Evolutionary conservation across 2,329 filamentous ascomycete genomes (phyloP).

Genomic region (Fusarium lateritium): DNA sequence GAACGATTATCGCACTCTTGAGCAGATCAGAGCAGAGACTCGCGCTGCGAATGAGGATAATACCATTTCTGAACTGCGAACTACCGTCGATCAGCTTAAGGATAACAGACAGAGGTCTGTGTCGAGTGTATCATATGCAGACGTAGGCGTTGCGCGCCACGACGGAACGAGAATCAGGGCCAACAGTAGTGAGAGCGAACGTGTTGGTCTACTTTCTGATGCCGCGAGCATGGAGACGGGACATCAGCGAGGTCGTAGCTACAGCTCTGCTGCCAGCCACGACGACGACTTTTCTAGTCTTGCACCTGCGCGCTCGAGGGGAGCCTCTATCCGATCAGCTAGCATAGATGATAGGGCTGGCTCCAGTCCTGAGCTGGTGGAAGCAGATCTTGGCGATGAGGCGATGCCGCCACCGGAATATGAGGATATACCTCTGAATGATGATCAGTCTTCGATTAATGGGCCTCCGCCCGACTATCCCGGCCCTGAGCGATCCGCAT

Average conservation of each 20-base stretch:
- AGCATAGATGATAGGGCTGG: constrained; percentile 58
- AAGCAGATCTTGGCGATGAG: constrained; percentile 64
- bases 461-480: constrained; percentile 69
- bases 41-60: constrained; percentile 64
- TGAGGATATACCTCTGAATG: constrained; percentile 63
- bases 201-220: constrained; percentile 78
- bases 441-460: constrained; percentile 59
- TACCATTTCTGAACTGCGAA: constrained; percentile 69
- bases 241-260: constrained; percentile 54
- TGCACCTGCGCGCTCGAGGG: constrained; percentile 55
- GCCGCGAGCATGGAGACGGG: constrained; percentile 73
- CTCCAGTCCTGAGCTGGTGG: constrained; percentile 67
- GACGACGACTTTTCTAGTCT: constrained; percentile 63
- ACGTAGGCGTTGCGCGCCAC: constrained; percentile 81
- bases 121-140: constrained; percentile 82
- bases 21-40: constrained; percentile 72
- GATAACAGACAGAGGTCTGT: constrained; percentile 76
- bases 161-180: constrained; percentile 83
- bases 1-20: constrained; percentile 79
- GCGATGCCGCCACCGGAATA: constrained; percentile 70
- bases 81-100: constrained; percentile 69
- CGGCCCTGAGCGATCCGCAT: constrained; percentile 54
- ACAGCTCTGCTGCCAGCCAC: constrained; percentile 70
- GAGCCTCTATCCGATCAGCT: constrained; percentile 61
- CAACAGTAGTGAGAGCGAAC: constrained; percentile 80